Base-by-base conservation (phyloP, 2,329 filamentous ascomycete species). In the Aurifilum marmelostoma region DNA sequence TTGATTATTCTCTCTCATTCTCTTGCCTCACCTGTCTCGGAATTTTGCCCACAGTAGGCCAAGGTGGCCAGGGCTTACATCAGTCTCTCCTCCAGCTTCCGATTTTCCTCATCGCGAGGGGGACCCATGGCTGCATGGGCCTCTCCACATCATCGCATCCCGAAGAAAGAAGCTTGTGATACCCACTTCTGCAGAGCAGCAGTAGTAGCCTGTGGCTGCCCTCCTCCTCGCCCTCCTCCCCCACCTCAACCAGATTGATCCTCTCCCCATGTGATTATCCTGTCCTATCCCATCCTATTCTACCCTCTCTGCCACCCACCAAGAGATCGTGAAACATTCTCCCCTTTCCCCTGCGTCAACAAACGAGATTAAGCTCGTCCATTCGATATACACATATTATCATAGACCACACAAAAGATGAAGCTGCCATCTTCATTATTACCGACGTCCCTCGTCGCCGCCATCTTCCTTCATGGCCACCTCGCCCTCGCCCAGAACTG, bases 401-500 rank as follows among this genome's bases (percentile, higher is more conserved):
- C 32, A 2, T 4, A n/a, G 14, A n/a, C 21, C 18, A 47, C 43
- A 47, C 1, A 2, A n/a, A 11, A 7, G 16, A 71, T 71, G 69
- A 69, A 63, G 67, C 60, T 69, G 9, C 37, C 32, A n/a, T 39
- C 52, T 18, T 61, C 60, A 59, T 32, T 47, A 65, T 50, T 60
- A 21, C 64, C 63, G 21, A 60, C 67, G 18, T 47, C 43, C 18
- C 59, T 69, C n/a, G 34, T 37, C 59, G 12, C 56, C 24, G 29
- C 56, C 27, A 12, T 39, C 24, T 24, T 63, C 18, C 64, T 12
- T 54, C 16, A n/a, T 7, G 56, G 59, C 52, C 50, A 54, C 14
- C n/a, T 52, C 34, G 67, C 54, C 43, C 63, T 62, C 6, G 69
- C 69, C 14, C 65, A 73, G 65, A 69, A 74, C 71, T 76, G 76